Conservation (phyloP, 2,329 filamentous ascomycete genomes). For the Fusarium globosum region DNA sequence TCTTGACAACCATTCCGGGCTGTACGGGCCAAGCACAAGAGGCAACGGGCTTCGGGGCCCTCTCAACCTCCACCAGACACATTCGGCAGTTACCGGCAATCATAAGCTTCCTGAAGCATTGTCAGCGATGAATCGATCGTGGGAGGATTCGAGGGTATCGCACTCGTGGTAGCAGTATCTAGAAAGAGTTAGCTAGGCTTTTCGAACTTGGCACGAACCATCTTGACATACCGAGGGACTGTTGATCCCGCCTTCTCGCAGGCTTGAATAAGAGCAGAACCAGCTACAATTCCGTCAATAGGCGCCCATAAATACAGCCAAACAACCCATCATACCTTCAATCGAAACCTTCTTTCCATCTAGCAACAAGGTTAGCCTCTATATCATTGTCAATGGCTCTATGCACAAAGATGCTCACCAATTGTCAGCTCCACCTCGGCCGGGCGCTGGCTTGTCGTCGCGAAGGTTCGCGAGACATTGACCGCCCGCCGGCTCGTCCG, state of each 20-base stretch:
- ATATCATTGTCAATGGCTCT: slow-evolving; percentile 46
- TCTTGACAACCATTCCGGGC: slow-evolving; percentile 99
- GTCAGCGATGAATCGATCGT: slow-evolving; percentile 54
- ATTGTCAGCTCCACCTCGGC: slow-evolving; percentile 98
- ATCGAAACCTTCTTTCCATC: slow-evolving; percentile 99
- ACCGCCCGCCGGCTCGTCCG: slow-evolving; percentile 69
- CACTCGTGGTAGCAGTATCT: slow-evolving; percentile 99
- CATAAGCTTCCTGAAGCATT: slow-evolving; percentile 82
- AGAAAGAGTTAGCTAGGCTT: slow-evolving; percentile 50
- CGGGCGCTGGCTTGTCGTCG: slow-evolving; percentile 79
- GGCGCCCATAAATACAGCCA: slow-evolving; percentile 29
- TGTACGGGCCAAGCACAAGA: slow-evolving; percentile 99
- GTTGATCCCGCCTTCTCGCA: slow-evolving; percentile 97
- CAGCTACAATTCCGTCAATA: slow-evolving; percentile 72
- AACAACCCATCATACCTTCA: slow-evolving; percentile 74
- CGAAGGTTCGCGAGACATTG: slow-evolving; percentile 80
- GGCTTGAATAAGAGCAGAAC: slow-evolving; percentile 96
- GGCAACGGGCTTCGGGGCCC: slow-evolving; percentile 94
- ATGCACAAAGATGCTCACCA: slow-evolving; percentile 64
- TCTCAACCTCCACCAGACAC: slow-evolving; percentile 98
- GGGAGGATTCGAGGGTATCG: slow-evolving; percentile 52
- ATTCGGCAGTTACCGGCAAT: slow-evolving; percentile 99
- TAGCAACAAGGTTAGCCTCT: slow-evolving; percentile 55
- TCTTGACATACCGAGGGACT: slow-evolving; percentile 76
- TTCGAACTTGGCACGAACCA: slow-evolving; percentile 18